Percentiles rank a stretch among this genome's conserved stretches.
These are phyloP conservation scores for Penicillium sp. DNA, from an alignment of 2,329 filamentous ascomycete species.

Conservation along the genomic window DNA sequence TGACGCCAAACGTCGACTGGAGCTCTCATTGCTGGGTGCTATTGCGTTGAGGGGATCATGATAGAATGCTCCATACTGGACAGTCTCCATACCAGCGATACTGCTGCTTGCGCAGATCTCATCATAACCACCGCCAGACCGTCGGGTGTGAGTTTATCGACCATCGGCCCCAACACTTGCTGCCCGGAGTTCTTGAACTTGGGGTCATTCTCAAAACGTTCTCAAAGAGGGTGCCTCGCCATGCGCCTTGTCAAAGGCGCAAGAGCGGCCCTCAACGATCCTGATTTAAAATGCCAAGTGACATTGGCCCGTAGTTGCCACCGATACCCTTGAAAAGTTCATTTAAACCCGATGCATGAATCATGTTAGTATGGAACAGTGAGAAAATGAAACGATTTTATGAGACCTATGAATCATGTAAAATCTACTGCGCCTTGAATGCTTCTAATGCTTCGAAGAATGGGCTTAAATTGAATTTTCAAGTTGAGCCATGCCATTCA, in stretches of 20 bases:
- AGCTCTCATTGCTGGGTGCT: slow-evolving; percentile 67
- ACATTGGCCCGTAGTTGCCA: background rate
- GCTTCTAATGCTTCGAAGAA: background rate
- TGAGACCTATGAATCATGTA: background rate
- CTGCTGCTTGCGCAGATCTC: background rate
- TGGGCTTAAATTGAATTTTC: too few relatives aligned
- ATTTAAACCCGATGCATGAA: background rate
- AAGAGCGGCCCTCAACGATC: background rate
- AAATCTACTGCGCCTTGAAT: background rate
- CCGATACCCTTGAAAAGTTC: background rate
- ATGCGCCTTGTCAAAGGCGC: background rate
- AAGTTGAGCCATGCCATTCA: too few relatives aligned
- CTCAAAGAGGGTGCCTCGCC: background rate
- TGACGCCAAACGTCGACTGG: slow-evolving; percentile 46
- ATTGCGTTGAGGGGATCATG: slow-evolving; percentile 71
- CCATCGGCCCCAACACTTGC: background rate
- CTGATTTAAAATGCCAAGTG: background rate
- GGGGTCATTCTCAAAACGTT: background rate
- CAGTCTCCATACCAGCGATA: background rate
- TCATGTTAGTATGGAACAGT: background rate
- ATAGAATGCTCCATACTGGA: slow-evolving; percentile 9
- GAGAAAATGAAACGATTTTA: background rate
- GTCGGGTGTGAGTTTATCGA: background rate
- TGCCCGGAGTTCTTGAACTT: background rate
- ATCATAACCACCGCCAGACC: background rate